A percentile compares a stretch with the other conserved stretches of the same genome.
Conservation (phyloP, 495 filamentous ascomycete species). For the Penicillium robsamsonii region DNA sequence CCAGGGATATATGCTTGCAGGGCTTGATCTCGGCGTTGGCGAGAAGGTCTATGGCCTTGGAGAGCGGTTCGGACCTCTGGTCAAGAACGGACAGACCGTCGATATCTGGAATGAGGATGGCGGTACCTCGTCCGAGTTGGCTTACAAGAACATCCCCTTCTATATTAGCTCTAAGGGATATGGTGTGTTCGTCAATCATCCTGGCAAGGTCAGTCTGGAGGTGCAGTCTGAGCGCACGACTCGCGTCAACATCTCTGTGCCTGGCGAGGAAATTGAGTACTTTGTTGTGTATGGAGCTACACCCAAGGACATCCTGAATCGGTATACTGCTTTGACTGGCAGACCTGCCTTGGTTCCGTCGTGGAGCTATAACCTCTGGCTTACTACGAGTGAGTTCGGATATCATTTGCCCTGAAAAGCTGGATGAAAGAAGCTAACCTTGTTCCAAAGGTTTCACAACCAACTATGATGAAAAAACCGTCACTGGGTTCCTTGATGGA, state of each 20-base stretch:
- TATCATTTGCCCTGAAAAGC: background rate
- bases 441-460: conserved; percentile 56
- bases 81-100: conserved; percentile 66
- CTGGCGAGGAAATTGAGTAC: conserved; percentile 57
- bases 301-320: conserved; percentile 63
- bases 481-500: conserved; percentile 63
- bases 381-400: conserved; percentile 52
- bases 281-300: conserved; percentile 66
- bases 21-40: conserved; percentile 60
- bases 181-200: conserved; percentile 66
- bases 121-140: conserved; percentile 66
- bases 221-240: conserved; percentile 66
- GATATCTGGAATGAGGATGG: conserved; percentile 72
- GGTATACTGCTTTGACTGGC: conserved; percentile 63
- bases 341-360: conserved; percentile 57
- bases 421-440: background rate
- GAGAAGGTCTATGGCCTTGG: conserved; percentile 69
- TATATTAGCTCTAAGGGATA: conserved; percentile 67
- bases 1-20: conserved; percentile 61
- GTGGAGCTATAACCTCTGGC: conserved; percentile 72
- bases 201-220: conserved; percentile 60
- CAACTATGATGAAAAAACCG: conserved; percentile 65
- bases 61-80: conserved; percentile 67
- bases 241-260: conserved; percentile 60
- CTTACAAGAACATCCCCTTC: conserved; percentile 74